A percentile compares a stretch with the other conserved stretches of the same genome.
Evolutionary conservation across 169 alveolate species (phyloP).

Genomic region (Eimeria necatrix): DNA sequence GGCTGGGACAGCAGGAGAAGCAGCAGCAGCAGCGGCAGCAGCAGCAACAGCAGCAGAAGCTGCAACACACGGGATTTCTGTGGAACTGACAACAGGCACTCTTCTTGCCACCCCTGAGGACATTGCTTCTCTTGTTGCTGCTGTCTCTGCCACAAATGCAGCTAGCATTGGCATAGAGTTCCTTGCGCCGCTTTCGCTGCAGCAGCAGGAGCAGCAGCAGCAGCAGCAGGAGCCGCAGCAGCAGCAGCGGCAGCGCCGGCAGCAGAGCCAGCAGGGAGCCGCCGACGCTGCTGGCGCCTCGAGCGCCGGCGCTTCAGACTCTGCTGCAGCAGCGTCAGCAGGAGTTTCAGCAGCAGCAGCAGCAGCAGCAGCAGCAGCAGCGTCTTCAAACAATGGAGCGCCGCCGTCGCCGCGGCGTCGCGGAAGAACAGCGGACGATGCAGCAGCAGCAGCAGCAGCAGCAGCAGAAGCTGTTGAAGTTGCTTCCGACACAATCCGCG

Average conservation of each 20-base stretch:
- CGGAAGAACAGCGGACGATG: not conserved
- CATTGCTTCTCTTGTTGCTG: slow-evolving; percentile 13
- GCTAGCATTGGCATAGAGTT: slow-evolving; percentile 30
- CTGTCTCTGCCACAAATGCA: slow-evolving; percentile 36
- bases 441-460: slow-evolving; percentile 36
- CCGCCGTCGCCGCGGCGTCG: not conserved
- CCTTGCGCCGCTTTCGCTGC: not conserved
- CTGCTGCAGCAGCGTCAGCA: not conserved
- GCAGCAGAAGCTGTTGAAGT: not conserved
- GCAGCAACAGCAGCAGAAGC: not conserved
- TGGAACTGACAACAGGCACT: slow-evolving; percentile 20
- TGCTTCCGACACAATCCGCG: not conserved
- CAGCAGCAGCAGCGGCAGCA: slow-evolving; percentile 9
- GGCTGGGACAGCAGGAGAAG: not conserved
- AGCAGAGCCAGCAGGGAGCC: not conserved
- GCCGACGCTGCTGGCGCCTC: not conserved
- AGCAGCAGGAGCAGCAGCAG: slow-evolving; percentile 44
- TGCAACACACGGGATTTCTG: not conserved
- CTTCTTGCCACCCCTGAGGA: not conserved
- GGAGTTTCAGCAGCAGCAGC: not conserved
- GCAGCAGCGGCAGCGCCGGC: slow-evolving; percentile 21
- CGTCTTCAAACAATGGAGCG: not conserved
- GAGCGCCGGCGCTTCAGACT: not conserved
- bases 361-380: not conserved
- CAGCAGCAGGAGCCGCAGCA: not conserved